These are phyloP conservation scores for Neofusicoccum sp. DNA, from an alignment of 2,329 filamentous ascomycete species.

Conservation along the genomic window DNA sequence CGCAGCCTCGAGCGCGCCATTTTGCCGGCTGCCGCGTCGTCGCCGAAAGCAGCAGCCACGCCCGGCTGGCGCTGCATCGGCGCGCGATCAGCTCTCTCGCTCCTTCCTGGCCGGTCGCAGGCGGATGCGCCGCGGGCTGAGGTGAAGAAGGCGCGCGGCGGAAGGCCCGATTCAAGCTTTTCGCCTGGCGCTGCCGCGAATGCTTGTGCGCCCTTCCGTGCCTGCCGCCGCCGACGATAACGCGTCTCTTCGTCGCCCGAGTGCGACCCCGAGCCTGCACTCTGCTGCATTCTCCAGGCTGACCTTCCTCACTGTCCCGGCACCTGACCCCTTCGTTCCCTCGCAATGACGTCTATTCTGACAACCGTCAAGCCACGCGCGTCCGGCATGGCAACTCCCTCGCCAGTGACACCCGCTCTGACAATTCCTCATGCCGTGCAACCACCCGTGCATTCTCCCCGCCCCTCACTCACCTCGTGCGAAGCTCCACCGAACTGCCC, in stretches of 20 bases:
- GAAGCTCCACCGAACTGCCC: conserved; percentile 32
- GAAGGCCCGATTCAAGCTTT: conserved; percentile 13
- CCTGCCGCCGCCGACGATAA: too few relatives aligned
- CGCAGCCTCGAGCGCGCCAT: too few relatives aligned
- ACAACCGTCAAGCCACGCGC: too few relatives aligned
- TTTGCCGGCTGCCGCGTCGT: too few relatives aligned
- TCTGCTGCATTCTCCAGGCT: neutral
- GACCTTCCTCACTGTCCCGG: neutral
- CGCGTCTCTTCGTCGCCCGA: neutral
- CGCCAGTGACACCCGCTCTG: too few relatives aligned
- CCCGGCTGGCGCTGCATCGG: neutral
- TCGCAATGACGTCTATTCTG: too few relatives aligned
- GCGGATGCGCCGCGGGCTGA: neutral
- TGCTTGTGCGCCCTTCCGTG: conserved; percentile 5
- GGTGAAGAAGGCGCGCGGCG: neutral
- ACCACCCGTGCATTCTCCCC: neutral
- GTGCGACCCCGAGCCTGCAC: neutral
- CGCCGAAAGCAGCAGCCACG: too few relatives aligned
- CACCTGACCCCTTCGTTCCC: neutral
- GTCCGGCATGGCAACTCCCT: too few relatives aligned
- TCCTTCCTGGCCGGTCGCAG: neutral
- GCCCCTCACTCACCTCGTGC: neutral
- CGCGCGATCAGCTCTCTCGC: too few relatives aligned
- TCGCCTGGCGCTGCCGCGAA: conserved; percentile 1
- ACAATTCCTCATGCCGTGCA: neutral